phyloP scores from a whole-genome alignment of 176 grass and related monocot species.

The Aechmea fasciata region DNA sequence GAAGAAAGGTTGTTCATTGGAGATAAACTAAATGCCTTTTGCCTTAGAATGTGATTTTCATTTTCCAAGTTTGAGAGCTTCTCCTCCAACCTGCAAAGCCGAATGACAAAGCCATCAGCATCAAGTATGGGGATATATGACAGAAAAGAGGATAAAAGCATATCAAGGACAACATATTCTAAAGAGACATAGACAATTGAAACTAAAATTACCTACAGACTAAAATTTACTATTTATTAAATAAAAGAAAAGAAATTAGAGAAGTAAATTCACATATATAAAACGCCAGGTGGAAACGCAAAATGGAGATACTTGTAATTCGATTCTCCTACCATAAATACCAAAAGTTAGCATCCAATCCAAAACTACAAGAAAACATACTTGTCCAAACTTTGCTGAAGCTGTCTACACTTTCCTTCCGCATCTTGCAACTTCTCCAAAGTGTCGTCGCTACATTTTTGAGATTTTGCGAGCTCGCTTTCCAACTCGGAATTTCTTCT shows the following conservation, averaged over 20 bases:
- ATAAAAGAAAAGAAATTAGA: neutral
- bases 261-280: neutral
- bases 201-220: neutral
- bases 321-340: neutral
- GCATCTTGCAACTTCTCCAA: slow-evolving; percentile 78
- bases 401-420: slow-evolving; percentile 64
- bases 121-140: neutral
- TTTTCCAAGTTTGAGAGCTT: slow-evolving; percentile 74
- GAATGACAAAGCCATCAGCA: neutral
- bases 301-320: neutral
- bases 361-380: slow-evolving; percentile 27
- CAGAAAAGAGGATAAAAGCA: neutral
- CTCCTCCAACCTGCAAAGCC: slow-evolving; percentile 58
- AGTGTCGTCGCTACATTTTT: slow-evolving; percentile 63
- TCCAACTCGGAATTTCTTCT: slow-evolving; percentile 65
- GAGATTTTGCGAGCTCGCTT: slow-evolving; percentile 53
- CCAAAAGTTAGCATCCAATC: neutral
- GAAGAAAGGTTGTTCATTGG: slow-evolving; percentile 32
- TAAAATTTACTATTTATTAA: neutral
- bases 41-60: slow-evolving; percentile 85
- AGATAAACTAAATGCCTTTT: slow-evolving; percentile 55
- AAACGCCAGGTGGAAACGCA: neutral
- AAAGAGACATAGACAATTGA: neutral
- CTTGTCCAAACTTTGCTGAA: slow-evolving; percentile 81
- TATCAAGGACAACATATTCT: neutral